These are phyloP conservation scores for Arbutus unedo DNA, from an alignment of 148 eudicot genomes.

Conservation along the genomic window DNA sequence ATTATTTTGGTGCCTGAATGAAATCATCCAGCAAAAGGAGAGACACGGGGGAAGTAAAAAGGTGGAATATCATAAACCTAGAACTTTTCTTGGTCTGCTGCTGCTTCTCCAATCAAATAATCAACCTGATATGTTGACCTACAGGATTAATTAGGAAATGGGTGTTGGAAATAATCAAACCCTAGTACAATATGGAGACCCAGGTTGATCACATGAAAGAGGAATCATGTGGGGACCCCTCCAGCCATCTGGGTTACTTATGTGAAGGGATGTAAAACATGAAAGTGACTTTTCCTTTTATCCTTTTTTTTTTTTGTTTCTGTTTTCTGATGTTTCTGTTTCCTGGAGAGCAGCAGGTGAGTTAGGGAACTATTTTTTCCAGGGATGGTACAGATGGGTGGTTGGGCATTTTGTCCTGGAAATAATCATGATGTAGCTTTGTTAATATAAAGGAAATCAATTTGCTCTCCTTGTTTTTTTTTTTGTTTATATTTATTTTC, in stretches of 20 bases:
- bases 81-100: slow-evolving; percentile 5
- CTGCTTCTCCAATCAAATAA: not conserved
- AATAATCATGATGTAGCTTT: not conserved
- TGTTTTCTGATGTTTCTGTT: not conserved
- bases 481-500: not conserved
- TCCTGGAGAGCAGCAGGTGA: not conserved
- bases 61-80: not conserved
- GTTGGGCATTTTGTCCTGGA: not conserved
- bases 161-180: slow-evolving; percentile 5
- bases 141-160: not conserved
- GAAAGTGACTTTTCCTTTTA: not conserved
- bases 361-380: not conserved
- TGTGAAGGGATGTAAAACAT: slow-evolving; percentile 4
- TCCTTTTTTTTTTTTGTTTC: not conserved
- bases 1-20: not conserved
- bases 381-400: slow-evolving; percentile 3
- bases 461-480: not conserved
- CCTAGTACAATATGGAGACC: slow-evolving; percentile 4
- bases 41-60: not conserved
- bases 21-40: not conserved
- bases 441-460: not conserved
- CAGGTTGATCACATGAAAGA: not conserved
- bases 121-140: not conserved
- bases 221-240: slow-evolving; percentile 1
- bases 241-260: not conserved